Evolutionary conservation across 768 basidiomycete genomes (phyloP), one percentile per base, ranked within the genome.

Genomic region (Mrakia gelida): DNA sequence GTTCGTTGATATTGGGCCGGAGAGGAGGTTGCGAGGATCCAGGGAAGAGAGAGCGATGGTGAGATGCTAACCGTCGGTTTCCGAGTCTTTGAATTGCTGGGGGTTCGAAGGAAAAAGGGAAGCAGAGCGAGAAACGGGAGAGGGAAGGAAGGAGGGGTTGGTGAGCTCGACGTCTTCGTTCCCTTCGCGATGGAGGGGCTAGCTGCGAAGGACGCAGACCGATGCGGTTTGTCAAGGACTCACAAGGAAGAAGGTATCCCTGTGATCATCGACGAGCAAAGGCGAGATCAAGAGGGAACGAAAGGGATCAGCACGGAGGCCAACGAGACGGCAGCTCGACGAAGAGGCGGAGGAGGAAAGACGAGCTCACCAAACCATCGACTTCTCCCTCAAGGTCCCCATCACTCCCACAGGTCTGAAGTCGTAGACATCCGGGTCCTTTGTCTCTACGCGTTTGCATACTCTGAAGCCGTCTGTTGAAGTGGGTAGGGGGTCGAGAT

Each of bases 181-280:
- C 3, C 49, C 26, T 28, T 59, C 59, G 13, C 26, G 26, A 4
- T 8, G 13, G n/a, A 9, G 13, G 28, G 8, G 10, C 6, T 11
- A 13, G n/a, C 26, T n/a, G 23, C 59, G 10, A 3, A 26, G 28
- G 11, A 59, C 9, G 59, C 5, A 59, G 54, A n/a, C 23, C 18
- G 54, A 59, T 7, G 1, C 13, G 59, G 2, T 15, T 10, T 4
- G 18, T 15, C 49, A 2, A 5, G 41, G 23, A 70, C 67, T 7
- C 45, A 70, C 67, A 3, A 70, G 34, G 26, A 70, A 70, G 67
- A 70, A 41, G 34, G 67, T 70, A 34, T 70, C 67, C 67, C 67
- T 70, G 9, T 34, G 10, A 9, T 8, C 9, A 32, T 28, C 62
- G 13, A 28, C 8, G 15, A n/a, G 4, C 10, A 63, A 10, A 9